Conservation (phyloP, 768 basidiomycete genomes). For the Tricholoma furcatifolium region DNA sequence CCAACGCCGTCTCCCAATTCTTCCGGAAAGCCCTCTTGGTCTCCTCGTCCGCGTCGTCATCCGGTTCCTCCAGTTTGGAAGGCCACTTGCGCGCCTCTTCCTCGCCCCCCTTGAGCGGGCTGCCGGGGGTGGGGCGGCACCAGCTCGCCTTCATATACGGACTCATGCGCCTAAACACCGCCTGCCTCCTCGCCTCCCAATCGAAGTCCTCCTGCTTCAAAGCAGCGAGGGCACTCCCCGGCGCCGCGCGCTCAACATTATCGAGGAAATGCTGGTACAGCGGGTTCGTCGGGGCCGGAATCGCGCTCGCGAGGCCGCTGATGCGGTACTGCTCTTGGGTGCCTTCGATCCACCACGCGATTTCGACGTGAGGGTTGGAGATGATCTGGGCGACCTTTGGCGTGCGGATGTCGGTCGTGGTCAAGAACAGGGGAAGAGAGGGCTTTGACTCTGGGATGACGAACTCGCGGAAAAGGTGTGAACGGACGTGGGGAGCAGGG, state of each 20-base stretch:
- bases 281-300: constrained; percentile 46
- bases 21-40: constrained; percentile 43
- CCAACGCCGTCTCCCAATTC: constrained; percentile 52
- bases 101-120: constrained; percentile 44
- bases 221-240: constrained; percentile 24
- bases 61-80: constrained; percentile 45
- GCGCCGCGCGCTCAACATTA: constrained; percentile 11
- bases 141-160: constrained; percentile 68
- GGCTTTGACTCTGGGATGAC: constrained; percentile 41
- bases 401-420: constrained; percentile 71
- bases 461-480: constrained; percentile 61
- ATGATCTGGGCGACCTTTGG: constrained; percentile 64
- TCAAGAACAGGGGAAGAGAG: constrained; percentile 57
- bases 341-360: constrained; percentile 73
- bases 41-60: constrained; percentile 37
- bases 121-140: constrained; percentile 69
- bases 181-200: constrained; percentile 67
- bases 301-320: constrained; percentile 50
- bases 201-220: constrained; percentile 45
- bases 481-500: constrained; percentile 58
- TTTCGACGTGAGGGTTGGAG: constrained; percentile 49
- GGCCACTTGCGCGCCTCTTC: constrained; percentile 69
- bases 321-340: constrained; percentile 76
- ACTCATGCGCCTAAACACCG: constrained; percentile 58
- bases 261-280: constrained; percentile 32